Percentiles rank a stretch among this genome's conserved stretches.
phyloP scores from a whole-genome alignment of 2,329 filamentous ascomycete genomes.

The Sclerotinia subarctica region DNA sequence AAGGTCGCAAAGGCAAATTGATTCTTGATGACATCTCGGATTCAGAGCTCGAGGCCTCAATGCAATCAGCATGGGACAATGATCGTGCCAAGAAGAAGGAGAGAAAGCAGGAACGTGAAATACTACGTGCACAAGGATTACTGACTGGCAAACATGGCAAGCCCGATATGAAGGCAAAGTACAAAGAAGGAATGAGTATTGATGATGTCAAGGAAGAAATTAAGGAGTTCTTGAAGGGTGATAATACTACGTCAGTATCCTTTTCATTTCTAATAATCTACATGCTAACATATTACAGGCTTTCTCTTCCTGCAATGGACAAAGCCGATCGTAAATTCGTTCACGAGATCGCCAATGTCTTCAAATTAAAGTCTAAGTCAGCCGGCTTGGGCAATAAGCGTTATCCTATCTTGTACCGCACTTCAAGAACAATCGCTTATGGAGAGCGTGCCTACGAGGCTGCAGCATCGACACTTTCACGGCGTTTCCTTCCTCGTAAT shows the following conservation, averaged over 20 bases:
- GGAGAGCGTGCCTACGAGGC: constrained; percentile 54
- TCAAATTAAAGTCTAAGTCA: constrained; percentile 82
- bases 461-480: constrained; percentile 46
- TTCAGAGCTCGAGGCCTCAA: constrained; percentile 59
- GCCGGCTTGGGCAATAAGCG: constrained; percentile 69
- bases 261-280: constrained; percentile 16
- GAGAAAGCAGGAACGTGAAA: constrained; percentile 67
- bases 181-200: constrained; percentile 67
- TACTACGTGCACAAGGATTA: constrained; percentile 62
- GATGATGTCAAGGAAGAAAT: constrained; percentile 72
- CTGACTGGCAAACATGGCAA: constrained; percentile 56
- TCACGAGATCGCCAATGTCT: constrained; percentile 71
- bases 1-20: constrained; percentile 55
- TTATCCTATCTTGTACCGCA: constrained; percentile 75
- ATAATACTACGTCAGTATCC: constrained; percentile 57
- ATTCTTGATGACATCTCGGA: constrained; percentile 58
- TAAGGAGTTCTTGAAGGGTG: constrained; percentile 62
- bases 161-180: constrained; percentile 63
- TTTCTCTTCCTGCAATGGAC: constrained; percentile 80
- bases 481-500: constrained; percentile 55
- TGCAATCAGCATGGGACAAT: constrained; percentile 60
- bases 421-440: constrained; percentile 60
- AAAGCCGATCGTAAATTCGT: constrained; percentile 72
- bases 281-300: constrained; percentile 44
- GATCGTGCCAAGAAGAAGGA: constrained; percentile 69